Evolutionary conservation across 2,329 filamentous ascomycete species (phyloP), one percentile per base, ranked within the genome.

Genomic region (Cordyceps fumosorosea): DNA sequence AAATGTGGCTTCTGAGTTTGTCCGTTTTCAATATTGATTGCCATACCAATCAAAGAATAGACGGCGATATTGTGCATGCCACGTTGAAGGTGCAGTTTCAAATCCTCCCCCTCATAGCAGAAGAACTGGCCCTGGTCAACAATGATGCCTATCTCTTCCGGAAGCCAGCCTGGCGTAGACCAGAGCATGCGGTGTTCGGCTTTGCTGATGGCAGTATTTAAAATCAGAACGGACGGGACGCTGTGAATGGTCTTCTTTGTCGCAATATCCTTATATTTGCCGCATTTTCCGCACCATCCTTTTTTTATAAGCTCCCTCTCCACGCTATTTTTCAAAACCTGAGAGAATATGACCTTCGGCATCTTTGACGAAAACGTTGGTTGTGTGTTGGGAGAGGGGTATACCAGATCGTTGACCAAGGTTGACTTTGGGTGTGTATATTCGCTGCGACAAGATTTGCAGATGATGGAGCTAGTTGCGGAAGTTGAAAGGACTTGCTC

Each of bases 281-380:
- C 89, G 72, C 96, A 99, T 70, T 89, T 86, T 66, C 89, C 89
- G 72, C 95, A 99, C 93, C 93, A 99, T 7, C 95, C 95, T 69
- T 93, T 87, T 53, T 90, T 91, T 12, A 90, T 89, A 29, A 29
- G 29, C 72, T 97, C 91, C 59, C 91, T 83, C 75, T 98, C 93
- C 34, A 99, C 88, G 66, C 92, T 96, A 58, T 87, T 86, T 73
- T 97, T 96, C n/a, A 99, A 78, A 53, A 97, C 86, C 70, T 95
- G 90, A 0, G 92, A 96, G 72, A 99, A 99, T 57, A 82, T 90
- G 68, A 79, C 82, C 72, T 79, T 83, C 58, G 76, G 81, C 55
- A 76, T 75, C 73, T 82, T 83, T 37, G 34, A 37, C 50, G 76
- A 72, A 62, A 80, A 82, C 60, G 84, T 76, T 22, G 72, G 70